Evolutionary conservation across 805 yeast genomes (phyloP), one percentile per base, ranked within the genome.

Genomic region (Zygoascus bituminiphila): DNA sequence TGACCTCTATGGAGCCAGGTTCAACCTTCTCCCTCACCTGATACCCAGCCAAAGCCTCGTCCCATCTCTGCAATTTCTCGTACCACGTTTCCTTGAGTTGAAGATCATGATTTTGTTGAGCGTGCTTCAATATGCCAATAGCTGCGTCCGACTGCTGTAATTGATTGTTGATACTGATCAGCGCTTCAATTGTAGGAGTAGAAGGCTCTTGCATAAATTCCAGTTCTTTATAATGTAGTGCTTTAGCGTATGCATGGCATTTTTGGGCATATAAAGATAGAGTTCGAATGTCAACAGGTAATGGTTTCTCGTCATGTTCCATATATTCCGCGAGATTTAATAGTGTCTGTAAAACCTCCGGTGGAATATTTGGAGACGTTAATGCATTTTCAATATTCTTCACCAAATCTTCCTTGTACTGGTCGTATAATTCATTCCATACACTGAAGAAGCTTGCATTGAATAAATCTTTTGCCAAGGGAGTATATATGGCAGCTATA

Each of bases 141-240:
- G 98, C 98, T 0, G 99, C 96, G 67, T 93, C 99, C 0, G 95
- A 82, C 62, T 94, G 98, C 58, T 93, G 98, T 17, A 93, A 68
- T 59, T 88, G 96, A 59, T 91, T 93, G 64, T 93, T 94, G 57
- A 93, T 91, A 53, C 88, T 82, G 49, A 93, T 93, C 56, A 93
- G 71, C 0, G 96, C 79, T 60, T 93, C 99, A 53, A 93, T 88
- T 0, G 96, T 88, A 5, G 91, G 83, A 0, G 95, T 82, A 0
- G 89, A 79, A 1, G 97, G 95, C 57, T 89, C 96, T 56, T 88
- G 91, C 58, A 88, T 85, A 59, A 91, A 93, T 58, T 93, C 98
- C 14, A 88, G 71, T 62, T 93, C 99, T 64, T 91, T 89, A 65
- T 93, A 93, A 62, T 94, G 98, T 50, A 93, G 71, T 0, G 98